Evolutionary conservation across 2,329 filamentous ascomycete genomes (phyloP).

Genomic region (Leptographium radiaticola): DNA sequence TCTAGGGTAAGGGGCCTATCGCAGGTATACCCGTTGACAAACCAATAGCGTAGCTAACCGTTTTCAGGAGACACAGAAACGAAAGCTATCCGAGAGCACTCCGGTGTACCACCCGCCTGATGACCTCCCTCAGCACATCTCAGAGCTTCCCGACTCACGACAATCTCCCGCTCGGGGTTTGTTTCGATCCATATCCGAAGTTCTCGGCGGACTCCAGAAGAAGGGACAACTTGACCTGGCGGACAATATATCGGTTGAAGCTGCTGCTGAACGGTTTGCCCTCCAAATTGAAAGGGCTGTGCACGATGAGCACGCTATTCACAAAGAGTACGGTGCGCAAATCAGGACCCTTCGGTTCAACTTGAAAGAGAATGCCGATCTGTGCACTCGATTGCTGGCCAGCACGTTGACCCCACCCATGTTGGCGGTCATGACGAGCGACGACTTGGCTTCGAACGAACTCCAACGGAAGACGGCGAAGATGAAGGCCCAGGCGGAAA

Average conservation of each 20-base stretch:
- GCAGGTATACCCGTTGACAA: neutral
- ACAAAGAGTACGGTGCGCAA: slow-evolving; percentile 44
- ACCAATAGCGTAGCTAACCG: neutral
- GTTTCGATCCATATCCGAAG: slow-evolving; percentile 52
- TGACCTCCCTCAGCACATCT: slow-evolving; percentile 37
- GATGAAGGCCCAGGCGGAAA: slow-evolving; percentile 66
- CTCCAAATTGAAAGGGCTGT: slow-evolving; percentile 69
- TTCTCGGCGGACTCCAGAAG: slow-evolving; percentile 55
- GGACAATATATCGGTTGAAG: slow-evolving; percentile 48
- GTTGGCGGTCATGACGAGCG: slow-evolving; percentile 75
- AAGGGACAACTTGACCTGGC: slow-evolving; percentile 48
- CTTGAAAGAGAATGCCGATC: slow-evolving; percentile 72
- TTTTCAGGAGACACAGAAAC: slow-evolving; percentile 32
- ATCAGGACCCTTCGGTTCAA: slow-evolving; percentile 72
- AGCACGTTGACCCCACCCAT: slow-evolving; percentile 58
- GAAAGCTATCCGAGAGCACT: slow-evolving; percentile 36
- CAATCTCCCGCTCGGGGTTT: slow-evolving; percentile 58
- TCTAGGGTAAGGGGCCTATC: slow-evolving; percentile 27
- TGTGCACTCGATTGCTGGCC: slow-evolving; percentile 64
- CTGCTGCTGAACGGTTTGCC: slow-evolving; percentile 55
- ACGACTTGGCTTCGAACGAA: slow-evolving; percentile 87
- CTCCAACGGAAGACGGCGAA: slow-evolving; percentile 64
- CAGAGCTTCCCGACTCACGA: slow-evolving; percentile 48
- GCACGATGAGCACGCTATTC: slow-evolving; percentile 38
- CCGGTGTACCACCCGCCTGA: slow-evolving; percentile 34